These are phyloP conservation scores for Carpinus viminea DNA, from an alignment of 306 rosid species.

Conservation along the genomic window DNA sequence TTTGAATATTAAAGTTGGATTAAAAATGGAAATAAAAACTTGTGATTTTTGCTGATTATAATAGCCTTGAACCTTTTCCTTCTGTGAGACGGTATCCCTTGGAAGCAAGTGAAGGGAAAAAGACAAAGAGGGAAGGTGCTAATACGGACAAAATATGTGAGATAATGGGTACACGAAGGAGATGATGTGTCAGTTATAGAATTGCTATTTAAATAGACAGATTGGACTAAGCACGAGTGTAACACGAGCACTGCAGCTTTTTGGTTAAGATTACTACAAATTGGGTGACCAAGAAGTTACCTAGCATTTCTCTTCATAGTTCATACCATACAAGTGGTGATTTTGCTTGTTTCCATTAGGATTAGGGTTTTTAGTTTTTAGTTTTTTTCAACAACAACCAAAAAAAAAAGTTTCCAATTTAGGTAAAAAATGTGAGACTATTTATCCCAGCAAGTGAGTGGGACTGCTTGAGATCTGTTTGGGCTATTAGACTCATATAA, in stretches of 20 bases:
- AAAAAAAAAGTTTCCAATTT: no score
- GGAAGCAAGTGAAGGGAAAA: background rate
- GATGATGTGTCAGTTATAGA: background rate
- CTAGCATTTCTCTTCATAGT: no score
- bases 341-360: no score
- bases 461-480: no score
- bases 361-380: no score
- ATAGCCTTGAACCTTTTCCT: constrained; percentile 10
- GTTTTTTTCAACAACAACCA: no score
- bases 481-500: no score
- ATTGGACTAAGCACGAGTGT: constrained; percentile 9
- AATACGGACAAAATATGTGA: background rate
- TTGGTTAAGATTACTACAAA: background rate
- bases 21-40: background rate
- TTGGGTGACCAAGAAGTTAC: no score
- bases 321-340: no score
- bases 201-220: background rate
- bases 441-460: no score
- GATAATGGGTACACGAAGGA: background rate
- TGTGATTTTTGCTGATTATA: background rate
- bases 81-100: background rate
- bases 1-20: background rate
- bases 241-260: background rate
- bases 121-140: background rate
- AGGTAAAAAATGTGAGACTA: no score